A percentile compares a stretch with the other conserved stretches of the same genome.
Conservation (phyloP, 179 eudicot genomes). For the Beta macrorhiza region DNA sequence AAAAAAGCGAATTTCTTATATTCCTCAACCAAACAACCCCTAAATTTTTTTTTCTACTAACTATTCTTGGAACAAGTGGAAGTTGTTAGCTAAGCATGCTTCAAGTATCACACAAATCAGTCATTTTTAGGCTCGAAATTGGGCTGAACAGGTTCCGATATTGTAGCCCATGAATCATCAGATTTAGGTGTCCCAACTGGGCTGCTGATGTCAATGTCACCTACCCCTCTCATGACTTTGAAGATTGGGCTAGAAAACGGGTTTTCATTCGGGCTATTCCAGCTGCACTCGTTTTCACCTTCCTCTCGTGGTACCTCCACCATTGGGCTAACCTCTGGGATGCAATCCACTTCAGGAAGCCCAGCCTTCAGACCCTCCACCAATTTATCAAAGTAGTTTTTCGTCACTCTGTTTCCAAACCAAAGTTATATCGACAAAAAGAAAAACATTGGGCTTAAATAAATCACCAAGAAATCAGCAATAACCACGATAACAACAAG, state of each 20-base stretch:
- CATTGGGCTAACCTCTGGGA: neutral
- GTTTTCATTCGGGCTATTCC: neutral
- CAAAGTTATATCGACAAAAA: neutral
- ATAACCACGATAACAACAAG: neutral
- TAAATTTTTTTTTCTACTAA: neutral
- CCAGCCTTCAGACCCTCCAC: conserved; percentile 3
- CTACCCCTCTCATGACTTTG: neutral
- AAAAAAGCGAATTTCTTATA: neutral
- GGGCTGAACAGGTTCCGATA: neutral
- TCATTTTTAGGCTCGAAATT: neutral
- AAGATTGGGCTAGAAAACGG: neutral
- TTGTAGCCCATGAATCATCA: neutral
- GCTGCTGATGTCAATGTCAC: conserved; percentile 5
- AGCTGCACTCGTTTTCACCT: neutral
- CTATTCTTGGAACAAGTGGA: neutral
- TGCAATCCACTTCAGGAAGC: conserved; percentile 14
- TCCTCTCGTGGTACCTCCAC: neutral
- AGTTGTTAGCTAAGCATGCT: neutral
- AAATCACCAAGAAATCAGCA: neutral
- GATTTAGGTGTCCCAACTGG: conserved; percentile 1
- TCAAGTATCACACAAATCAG: neutral
- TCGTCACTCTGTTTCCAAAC: conserved; percentile 11
- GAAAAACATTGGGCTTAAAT: neutral
- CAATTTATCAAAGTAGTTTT: conserved; percentile 5
- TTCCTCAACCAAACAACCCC: too few species aligned